Evolutionary conservation across 2,329 filamentous ascomycete species (phyloP).

Genomic region (Ceratocystis diversiconidia): DNA sequence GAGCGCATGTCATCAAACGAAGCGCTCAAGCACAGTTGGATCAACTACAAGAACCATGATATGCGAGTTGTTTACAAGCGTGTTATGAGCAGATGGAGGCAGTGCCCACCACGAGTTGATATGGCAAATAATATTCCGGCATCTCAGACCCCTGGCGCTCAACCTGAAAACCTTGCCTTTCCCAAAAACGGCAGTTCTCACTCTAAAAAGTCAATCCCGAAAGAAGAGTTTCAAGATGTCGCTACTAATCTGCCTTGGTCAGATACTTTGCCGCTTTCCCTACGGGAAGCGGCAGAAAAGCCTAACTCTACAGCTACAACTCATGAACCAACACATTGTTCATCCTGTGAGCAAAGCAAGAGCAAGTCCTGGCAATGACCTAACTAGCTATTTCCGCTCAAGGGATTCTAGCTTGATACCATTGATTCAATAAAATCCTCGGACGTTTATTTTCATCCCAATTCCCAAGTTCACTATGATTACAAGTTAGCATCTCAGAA

Average conservation of each 20-base stretch:
- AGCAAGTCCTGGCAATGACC: neutral
- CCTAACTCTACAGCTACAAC: neutral
- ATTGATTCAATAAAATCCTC: too few relatives aligned
- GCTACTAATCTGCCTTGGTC: neutral
- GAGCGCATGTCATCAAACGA: constrained; percentile 11
- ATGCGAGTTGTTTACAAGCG: constrained; percentile 8
- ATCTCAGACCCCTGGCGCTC: neutral
- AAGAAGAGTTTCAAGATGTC: neutral
- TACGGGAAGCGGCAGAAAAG: neutral
- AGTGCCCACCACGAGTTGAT: neutral
- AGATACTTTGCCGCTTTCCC: neutral
- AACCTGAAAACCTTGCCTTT: too few relatives aligned
- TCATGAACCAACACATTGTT: neutral
- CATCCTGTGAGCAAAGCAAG: neutral
- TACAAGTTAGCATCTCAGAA: too few relatives aligned
- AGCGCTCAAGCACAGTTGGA: constrained; percentile 14
- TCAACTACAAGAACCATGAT: constrained; percentile 6
- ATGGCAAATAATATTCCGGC: neutral
- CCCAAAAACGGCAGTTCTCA: neutral
- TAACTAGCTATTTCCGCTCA: too few relatives aligned
- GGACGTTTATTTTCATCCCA: too few relatives aligned
- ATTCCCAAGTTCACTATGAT: too few relatives aligned
- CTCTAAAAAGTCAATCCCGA: neutral
- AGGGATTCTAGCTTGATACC: too few relatives aligned
- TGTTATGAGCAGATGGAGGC: constrained; percentile 7